Evolutionary conservation across 2,329 filamentous ascomycete genomes (phyloP).

Genomic region (Exophiala mesophila): DNA sequence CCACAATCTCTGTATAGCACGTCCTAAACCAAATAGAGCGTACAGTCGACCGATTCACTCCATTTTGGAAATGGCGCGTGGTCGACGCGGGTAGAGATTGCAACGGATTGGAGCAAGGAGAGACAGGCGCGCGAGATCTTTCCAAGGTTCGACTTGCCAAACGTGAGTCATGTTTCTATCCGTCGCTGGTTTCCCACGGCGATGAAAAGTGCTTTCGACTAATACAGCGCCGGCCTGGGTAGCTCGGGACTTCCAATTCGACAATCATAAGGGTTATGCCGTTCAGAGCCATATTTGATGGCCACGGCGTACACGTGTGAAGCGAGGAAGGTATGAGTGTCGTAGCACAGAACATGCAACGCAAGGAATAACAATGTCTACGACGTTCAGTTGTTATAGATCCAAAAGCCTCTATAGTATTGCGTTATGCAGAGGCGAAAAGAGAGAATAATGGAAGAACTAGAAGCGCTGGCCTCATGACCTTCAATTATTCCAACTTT

Average conservation of each 20-base stretch:
- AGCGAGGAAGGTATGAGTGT: no score
- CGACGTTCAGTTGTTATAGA: no score
- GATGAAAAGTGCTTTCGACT: not conserved
- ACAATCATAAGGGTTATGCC: not conserved
- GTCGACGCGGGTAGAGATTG: constrained; percentile 25
- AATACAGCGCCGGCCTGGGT: no score
- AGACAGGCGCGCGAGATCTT: constrained; percentile 29
- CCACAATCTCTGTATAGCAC: constrained; percentile 11
- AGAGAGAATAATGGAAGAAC: no score
- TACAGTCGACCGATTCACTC: constrained; percentile 25
- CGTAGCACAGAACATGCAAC: no score
- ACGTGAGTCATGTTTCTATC: constrained; percentile 1
- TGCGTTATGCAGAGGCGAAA: no score
- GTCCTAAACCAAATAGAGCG: constrained; percentile 27
- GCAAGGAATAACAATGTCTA: no score
- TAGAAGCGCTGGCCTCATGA: no score
- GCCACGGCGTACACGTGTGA: no score
- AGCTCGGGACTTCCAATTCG: constrained; percentile 7
- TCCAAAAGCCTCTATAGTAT: no score
- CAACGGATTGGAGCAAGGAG: constrained; percentile 30
- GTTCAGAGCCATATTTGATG: constrained; percentile 1
- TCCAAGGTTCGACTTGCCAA: constrained; percentile 17
- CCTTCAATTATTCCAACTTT: no score
- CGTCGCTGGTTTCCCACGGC: not conserved
- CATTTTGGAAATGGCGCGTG: constrained; percentile 26